Conservation (phyloP, 257 asterid species). For the Cynanchum wilfordii region DNA sequence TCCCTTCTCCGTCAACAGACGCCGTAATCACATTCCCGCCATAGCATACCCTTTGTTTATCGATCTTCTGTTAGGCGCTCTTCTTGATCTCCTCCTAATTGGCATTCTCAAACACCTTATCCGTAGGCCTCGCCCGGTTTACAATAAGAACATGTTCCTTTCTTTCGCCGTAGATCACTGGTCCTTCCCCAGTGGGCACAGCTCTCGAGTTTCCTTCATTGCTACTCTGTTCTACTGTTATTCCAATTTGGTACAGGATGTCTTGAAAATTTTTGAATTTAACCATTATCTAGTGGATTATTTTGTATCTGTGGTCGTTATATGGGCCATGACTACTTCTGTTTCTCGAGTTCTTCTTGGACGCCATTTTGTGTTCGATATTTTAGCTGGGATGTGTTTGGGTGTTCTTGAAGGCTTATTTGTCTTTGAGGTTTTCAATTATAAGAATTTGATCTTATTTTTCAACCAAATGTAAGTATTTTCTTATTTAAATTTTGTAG, state of each 20-base stretch:
- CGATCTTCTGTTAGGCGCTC: constrained; percentile 57
- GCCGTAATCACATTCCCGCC: constrained; percentile 3
- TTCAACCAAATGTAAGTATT: constrained; percentile 36
- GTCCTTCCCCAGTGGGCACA: constrained; percentile 95
- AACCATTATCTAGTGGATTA: constrained; percentile 27
- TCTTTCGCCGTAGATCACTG: constrained; percentile 91
- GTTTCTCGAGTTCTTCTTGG: constrained; percentile 74
- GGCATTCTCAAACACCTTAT: constrained; percentile 60
- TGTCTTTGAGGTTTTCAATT: constrained; percentile 46
- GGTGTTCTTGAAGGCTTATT: constrained; percentile 65
- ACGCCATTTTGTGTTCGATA: constrained; percentile 74
- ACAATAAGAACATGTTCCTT: constrained; percentile 74
- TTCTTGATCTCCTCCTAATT: constrained; percentile 56
- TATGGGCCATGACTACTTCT: constrained; percentile 64
- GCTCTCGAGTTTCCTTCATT: constrained; percentile 64
- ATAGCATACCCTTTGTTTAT: constrained; percentile 34
- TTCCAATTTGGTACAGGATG: constrained; percentile 19
- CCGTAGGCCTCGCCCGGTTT: constrained; percentile 82
- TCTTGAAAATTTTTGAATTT: constrained; percentile 16
- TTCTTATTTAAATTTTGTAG: not conserved
- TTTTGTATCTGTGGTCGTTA: constrained; percentile 33
- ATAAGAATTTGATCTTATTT: constrained; percentile 37
- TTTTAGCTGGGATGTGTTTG: constrained; percentile 54
- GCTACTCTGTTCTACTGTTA: constrained; percentile 46
- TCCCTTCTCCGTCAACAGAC: constrained; percentile 10